Percentiles rank a stretch among this genome's conserved stretches.
Evolutionary conservation across 1,139 yeast species (phyloP).

Genomic region (Debaryomyces udenii): DNA sequence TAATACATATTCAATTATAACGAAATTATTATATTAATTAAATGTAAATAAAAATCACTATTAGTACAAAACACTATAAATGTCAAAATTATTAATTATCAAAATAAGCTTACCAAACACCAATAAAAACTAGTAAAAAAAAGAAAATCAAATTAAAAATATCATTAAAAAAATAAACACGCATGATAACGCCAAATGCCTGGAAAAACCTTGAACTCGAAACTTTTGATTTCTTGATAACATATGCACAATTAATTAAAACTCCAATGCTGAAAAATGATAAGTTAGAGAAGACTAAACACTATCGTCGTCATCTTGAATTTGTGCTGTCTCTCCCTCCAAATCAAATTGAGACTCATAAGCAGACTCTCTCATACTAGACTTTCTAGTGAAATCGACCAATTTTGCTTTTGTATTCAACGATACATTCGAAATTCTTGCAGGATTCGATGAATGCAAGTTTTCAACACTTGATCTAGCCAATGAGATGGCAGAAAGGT

Average conservation of each 20-base stretch:
- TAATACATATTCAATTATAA: conserved; percentile 4
- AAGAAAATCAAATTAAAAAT: conserved; percentile 4
- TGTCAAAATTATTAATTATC: conserved; percentile 1
- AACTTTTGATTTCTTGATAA: conserved; percentile 1
- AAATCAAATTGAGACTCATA: conserved; percentile 31
- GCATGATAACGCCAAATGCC: conserved; percentile 1
- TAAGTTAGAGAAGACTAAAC: conserved; percentile 20
- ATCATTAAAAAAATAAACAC: conserved; percentile 2
- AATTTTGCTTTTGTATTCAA: conserved; percentile 42
- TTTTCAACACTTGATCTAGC: conserved; percentile 17
- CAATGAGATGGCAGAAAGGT: conserved; percentile 25
- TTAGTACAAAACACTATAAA: conserved; percentile 6
- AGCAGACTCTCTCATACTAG: conserved; percentile 47
- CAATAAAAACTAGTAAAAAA: not conserved
- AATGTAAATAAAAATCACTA: conserved; percentile 6
- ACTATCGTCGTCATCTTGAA: conserved; percentile 36
- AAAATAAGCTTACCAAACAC: conserved; percentile 8
- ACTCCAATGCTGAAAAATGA: too few relatives aligned
- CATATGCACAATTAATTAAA: not conserved
- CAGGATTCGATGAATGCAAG: conserved; percentile 8
- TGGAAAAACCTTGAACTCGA: conserved; percentile 1
- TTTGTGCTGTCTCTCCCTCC: conserved; percentile 40
- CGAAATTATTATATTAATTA: conserved; percentile 6
- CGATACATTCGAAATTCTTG: conserved; percentile 23
- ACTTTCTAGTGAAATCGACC: conserved; percentile 56